Evolutionary conservation across 2,329 filamentous ascomycete species (phyloP).

Genomic region (Magnaporthiopsis rhizophila): DNA sequence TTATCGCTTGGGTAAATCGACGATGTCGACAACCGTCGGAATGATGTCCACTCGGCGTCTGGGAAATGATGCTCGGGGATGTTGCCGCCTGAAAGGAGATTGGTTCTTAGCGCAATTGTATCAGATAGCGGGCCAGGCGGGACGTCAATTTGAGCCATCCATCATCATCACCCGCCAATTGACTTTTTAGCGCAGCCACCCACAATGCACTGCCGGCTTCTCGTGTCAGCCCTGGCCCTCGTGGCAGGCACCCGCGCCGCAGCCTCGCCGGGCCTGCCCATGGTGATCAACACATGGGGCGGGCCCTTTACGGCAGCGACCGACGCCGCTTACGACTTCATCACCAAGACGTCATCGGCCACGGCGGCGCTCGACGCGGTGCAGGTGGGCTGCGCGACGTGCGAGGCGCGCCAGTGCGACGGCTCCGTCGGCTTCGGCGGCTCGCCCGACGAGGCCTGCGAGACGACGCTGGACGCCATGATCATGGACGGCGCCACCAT

Average conservation of each 20-base stretch:
- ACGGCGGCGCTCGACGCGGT: constrained; percentile 39
- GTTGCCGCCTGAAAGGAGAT: neutral
- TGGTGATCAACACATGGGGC: constrained; percentile 48
- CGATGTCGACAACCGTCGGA: neutral
- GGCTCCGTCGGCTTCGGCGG: constrained; percentile 47
- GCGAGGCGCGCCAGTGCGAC: constrained; percentile 45
- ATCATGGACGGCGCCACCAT: constrained; percentile 48
- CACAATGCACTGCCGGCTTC: neutral
- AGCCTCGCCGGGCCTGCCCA: constrained; percentile 32
- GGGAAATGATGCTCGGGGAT: neutral
- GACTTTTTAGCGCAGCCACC: neutral
- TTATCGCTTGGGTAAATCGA: neutral
- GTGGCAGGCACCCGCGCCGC: constrained; percentile 1
- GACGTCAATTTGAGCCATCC: neutral
- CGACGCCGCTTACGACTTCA: constrained; percentile 37
- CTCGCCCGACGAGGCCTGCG: constrained; percentile 46
- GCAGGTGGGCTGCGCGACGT: constrained; percentile 41
- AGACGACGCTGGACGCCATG: constrained; percentile 52
- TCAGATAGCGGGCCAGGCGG: no score
- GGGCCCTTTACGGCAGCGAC: constrained; percentile 44
- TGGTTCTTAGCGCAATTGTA: neutral
- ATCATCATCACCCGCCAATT: neutral
- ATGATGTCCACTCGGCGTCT: neutral
- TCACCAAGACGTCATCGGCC: constrained; percentile 16
- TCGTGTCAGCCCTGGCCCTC: neutral